These are phyloP conservation scores for Geosmithia putterillii DNA, from an alignment of 2,329 filamentous ascomycete genomes.

Conservation along the genomic window DNA sequence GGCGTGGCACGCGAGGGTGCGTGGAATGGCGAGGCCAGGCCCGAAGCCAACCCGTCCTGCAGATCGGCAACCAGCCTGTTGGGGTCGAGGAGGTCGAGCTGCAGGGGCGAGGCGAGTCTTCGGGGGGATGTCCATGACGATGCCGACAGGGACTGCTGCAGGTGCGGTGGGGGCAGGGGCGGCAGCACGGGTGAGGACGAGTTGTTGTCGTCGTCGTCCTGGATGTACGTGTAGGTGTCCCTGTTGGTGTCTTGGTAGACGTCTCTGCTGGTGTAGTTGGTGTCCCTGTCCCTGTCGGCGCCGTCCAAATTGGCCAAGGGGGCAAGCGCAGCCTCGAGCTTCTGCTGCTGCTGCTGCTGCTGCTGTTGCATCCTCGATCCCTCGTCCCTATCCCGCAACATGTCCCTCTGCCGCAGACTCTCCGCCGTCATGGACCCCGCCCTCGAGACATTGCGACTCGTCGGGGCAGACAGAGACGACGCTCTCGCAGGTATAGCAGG, in stretches of 20 bases:
- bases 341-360: conserved; percentile 6
- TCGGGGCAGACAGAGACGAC: conserved; percentile 51
- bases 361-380: conserved; percentile 12
- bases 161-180: background rate
- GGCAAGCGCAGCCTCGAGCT: too few species aligned
- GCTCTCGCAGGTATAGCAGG: conserved; percentile 43
- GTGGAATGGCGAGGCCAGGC: conserved; percentile 25
- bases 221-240: too few species aligned
- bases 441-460: conserved; percentile 43
- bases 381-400: too few species aligned
- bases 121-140: too few species aligned
- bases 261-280: too few species aligned
- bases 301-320: too few species aligned
- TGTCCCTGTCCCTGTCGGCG: too few species aligned
- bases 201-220: too few species aligned
- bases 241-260: too few species aligned
- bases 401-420: conserved; percentile 44
- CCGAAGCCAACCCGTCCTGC: background rate
- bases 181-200: too few species aligned
- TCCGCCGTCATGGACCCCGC: conserved; percentile 44
- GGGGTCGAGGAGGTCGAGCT: background rate
- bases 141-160: too few species aligned
- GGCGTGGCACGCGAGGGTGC: conserved; percentile 46
- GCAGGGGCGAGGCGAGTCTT: background rate
- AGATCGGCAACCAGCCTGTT: background rate